phyloP scores from a whole-genome alignment of 345 rosid species.

The Nasturtium officinale region DNA sequence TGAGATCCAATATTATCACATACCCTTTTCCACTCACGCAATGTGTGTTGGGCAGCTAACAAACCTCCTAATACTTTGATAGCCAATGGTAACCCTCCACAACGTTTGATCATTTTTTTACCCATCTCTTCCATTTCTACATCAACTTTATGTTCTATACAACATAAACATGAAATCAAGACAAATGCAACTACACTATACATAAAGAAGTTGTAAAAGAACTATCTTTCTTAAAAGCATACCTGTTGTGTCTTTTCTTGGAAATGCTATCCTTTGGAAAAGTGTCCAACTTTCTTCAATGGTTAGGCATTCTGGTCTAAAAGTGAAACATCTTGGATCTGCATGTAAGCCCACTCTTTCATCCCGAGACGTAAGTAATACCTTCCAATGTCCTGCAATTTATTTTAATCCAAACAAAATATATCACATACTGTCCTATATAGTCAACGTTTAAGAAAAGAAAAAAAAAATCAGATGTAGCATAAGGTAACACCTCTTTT shows the following conservation, averaged over 20 bases:
- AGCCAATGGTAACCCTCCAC: conserved; percentile 25
- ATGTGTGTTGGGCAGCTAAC: not conserved
- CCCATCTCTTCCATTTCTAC: not conserved
- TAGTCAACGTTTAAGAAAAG: too few relatives aligned
- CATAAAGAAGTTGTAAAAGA: too few relatives aligned
- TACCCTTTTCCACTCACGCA: not conserved
- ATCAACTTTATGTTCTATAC: not conserved
- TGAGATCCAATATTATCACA: not conserved
- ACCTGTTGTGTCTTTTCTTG: conserved; percentile 20
- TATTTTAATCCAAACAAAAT: too few relatives aligned
- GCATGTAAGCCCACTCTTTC: too few relatives aligned
- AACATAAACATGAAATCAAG: too few relatives aligned
- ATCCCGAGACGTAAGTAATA: conserved; percentile 45
- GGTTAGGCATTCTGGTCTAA: conserved; percentile 17
- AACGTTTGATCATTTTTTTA: conserved; percentile 15
- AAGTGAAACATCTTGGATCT: not conserved
- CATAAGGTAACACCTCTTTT: not conserved
- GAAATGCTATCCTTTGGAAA: conserved; percentile 17
- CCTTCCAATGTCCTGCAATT: not conserved
- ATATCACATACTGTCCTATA: too few relatives aligned
- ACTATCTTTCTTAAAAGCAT: not conserved
- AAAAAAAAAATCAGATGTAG: not conserved
- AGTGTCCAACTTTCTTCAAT: conserved; percentile 43
- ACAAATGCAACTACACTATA: too few relatives aligned
- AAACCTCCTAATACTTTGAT: conserved; percentile 13